phyloP scores from a whole-genome alignment of 805 yeast genomes.

The Cyberlindnera subsufficiens region DNA sequence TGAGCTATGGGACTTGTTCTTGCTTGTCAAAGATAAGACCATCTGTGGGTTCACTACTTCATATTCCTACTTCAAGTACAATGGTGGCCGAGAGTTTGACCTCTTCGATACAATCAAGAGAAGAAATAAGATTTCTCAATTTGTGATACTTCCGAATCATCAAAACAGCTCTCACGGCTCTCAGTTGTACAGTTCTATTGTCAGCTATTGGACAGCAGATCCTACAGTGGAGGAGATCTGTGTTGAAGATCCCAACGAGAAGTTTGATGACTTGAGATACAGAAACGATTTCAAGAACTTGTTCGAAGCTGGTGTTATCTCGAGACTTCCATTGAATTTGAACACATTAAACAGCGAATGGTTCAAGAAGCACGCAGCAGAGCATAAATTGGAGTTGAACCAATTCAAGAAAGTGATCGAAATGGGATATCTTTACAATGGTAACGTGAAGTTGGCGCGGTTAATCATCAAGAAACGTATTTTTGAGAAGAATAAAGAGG shows the following conservation, averaged over 20 bases:
- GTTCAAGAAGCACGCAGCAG: constrained; percentile 31
- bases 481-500: constrained; percentile 75
- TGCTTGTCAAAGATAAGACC: constrained; percentile 33
- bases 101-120: constrained; percentile 22
- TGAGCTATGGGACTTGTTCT: constrained; percentile 73
- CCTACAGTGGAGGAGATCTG: constrained; percentile 59
- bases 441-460: constrained; percentile 33
- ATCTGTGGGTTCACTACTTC: constrained; percentile 80
- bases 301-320: constrained; percentile 26
- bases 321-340: constrained; percentile 23
- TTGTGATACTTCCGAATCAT: constrained; percentile 75
- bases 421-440: constrained; percentile 48
- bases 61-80: constrained; percentile 77
- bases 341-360: constrained; percentile 29
- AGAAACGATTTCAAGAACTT: constrained; percentile 63
- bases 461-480: constrained; percentile 68
- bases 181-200: constrained; percentile 50
- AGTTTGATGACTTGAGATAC: constrained; percentile 87
- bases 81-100: constrained; percentile 48
- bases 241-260: constrained; percentile 92
- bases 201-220: constrained; percentile 51
- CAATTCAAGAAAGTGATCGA: constrained; percentile 78
- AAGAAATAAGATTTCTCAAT: constrained; percentile 83
- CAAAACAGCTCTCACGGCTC: constrained; percentile 75
- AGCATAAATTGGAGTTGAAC: constrained; percentile 62